Percentiles rank a stretch among this genome's conserved stretches.
These are phyloP conservation scores for Phytomonas sp. DNA, from an alignment of 208 protist species.

Conservation along the genomic window DNA sequence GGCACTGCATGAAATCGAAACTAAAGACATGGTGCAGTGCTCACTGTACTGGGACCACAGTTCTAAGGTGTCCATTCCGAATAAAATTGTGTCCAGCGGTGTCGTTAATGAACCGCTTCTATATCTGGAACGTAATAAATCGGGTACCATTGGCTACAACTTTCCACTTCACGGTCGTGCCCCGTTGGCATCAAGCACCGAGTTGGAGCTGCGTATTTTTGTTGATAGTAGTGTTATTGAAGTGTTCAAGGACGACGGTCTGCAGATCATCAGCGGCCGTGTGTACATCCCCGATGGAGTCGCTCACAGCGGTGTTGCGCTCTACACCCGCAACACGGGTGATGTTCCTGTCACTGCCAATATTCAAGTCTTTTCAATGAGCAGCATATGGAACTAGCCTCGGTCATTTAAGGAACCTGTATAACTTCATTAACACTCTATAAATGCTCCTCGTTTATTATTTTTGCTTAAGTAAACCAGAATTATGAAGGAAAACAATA, in stretches of 20 bases:
- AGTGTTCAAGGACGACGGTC: slow-evolving; percentile 36
- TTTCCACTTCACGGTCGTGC: slow-evolving; percentile 24
- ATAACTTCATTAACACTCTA: slow-evolving; percentile 20
- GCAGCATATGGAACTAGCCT: slow-evolving; percentile 16
- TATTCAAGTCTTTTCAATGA: slow-evolving; percentile 27
- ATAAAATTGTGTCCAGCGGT: slow-evolving; percentile 23
- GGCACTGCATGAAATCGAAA: too few species aligned
- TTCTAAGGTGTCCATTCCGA: too few species aligned
- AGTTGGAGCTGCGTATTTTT: slow-evolving; percentile 22
- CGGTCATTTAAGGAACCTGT: neutral
- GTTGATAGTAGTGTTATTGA: slow-evolving; percentile 34
- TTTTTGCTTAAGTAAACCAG: too few species aligned
- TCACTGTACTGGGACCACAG: slow-evolving; percentile 28
- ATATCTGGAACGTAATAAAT: slow-evolving; percentile 21
- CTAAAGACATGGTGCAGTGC: too few species aligned
- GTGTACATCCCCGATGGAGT: slow-evolving; percentile 22
- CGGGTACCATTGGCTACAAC: slow-evolving; percentile 23
- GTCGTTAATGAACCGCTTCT: slow-evolving; percentile 26
- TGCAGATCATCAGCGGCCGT: slow-evolving; percentile 29
- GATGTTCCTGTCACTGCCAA: slow-evolving; percentile 15
- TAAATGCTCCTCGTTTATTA: slow-evolving; percentile 26
- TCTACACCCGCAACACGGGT: slow-evolving; percentile 28
- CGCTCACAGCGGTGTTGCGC: slow-evolving; percentile 17
- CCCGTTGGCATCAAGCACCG: slow-evolving; percentile 18
- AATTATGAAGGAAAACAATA: too few species aligned